phyloP scores from a whole-genome alignment of 2,329 filamentous ascomycete genomes.

The Beauveria varroae region DNA sequence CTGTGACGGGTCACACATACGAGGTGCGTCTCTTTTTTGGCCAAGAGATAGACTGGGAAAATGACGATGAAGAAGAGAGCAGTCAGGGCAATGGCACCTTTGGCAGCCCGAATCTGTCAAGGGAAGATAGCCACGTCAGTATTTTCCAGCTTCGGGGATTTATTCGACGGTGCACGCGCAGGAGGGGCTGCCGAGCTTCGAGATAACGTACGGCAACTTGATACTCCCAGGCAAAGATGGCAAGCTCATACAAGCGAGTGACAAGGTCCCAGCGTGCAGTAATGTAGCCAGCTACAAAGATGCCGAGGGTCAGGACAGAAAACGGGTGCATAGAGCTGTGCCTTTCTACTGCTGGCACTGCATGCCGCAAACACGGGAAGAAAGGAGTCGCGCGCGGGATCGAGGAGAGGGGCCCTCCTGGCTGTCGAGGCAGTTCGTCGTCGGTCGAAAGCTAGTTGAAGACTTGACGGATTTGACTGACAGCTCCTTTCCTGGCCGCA shows the following conservation, averaged over 20 bases:
- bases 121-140: constrained; percentile 3
- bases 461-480: not conserved
- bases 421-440: not conserved
- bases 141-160: not conserved
- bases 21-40: constrained; percentile 68
- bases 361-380: constrained; percentile 31
- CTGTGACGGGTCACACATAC: constrained; percentile 44
- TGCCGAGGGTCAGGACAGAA: constrained; percentile 88
- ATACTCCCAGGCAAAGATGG: constrained; percentile 97
- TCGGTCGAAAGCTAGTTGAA: not conserved
- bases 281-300: constrained; percentile 99
- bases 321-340: constrained; percentile 87
- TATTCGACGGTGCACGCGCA: not conserved
- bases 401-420: not conserved
- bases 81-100: constrained; percentile 77
- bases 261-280: constrained; percentile 98
- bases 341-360: constrained; percentile 27
- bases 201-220: constrained; percentile 72
- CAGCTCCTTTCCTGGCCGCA: not conserved
- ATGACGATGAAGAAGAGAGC: constrained; percentile 78
- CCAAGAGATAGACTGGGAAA: constrained; percentile 76
- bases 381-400: constrained; percentile 16
- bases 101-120: constrained; percentile 68
- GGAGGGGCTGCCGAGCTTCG: not conserved
- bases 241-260: constrained; percentile 91